Evolutionary conservation across 768 basidiomycete species (phyloP), one percentile per base, ranked within the genome.

Genomic region (Aureoboletus auriporus): DNA sequence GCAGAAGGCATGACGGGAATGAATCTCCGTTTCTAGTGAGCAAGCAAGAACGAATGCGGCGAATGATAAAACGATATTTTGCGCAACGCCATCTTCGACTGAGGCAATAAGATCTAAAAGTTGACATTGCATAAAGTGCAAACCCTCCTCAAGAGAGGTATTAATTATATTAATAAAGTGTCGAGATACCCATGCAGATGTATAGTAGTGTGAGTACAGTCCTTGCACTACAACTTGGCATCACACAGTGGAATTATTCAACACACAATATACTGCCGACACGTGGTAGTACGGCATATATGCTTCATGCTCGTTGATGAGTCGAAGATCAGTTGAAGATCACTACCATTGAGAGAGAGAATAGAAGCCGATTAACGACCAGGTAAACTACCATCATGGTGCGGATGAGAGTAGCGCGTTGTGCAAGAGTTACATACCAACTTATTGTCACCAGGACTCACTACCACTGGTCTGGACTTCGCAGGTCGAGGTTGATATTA

Each of bases 291-390:
- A 56, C 53, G 53, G 53, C 59, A 56, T 44, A 35, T 11, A 33
- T 23, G 20, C 20, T 23, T 23, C 27, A 30, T 11, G 38, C 9
- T 23, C 36, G 44, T 12, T 39, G 48, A 51, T 36, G n/a, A n/a
- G 40, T 30, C 49, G 59, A 61, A 63, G 53, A 62, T 63, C 61
- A 53, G 51, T 62, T 53, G 61, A 59, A 59, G 61, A 63, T 63
- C 63, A 52, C 54, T 64, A 35, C 57, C 45, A 41, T 54, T 42
- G 61, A 45, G 47, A 47, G 47, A 47, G 61, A 36, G 49, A 57
- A 57, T 46, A 46, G 59, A 64, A 62, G 57, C n/a, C 37, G 49
- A 64, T 62, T 53, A 47, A 56, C 61, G 49, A 49, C 38, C 41
- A 30, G 38, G 30, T 26, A 51, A 29, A 49, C 43, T 47, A 34